These are phyloP conservation scores for Pichia paraexigua DNA, from an alignment of 805 yeast genomes.

Conservation along the genomic window DNA sequence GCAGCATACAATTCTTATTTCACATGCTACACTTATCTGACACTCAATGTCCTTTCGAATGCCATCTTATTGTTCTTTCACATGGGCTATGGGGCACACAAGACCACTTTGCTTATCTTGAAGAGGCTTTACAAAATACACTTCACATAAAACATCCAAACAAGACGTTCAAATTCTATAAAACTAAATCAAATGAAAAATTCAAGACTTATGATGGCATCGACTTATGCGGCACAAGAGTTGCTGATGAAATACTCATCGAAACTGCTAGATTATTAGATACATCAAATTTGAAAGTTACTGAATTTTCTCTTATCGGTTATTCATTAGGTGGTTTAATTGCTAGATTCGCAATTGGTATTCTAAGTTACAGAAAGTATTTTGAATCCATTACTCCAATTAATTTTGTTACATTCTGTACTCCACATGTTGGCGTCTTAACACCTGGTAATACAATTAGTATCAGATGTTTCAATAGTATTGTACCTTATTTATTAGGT, in stretches of 20 bases:
- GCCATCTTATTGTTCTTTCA: constrained; percentile 56
- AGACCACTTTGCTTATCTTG: constrained; percentile 57
- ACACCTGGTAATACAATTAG: constrained; percentile 50
- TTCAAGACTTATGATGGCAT: constrained; percentile 81
- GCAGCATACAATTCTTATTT: neutral
- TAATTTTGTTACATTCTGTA: constrained; percentile 51
- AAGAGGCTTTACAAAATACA: constrained; percentile 26
- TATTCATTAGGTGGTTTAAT: constrained; percentile 87
- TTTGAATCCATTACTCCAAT: constrained; percentile 51
- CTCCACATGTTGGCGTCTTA: constrained; percentile 63
- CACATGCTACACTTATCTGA: neutral
- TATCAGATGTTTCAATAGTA: constrained; percentile 47
- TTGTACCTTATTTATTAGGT: constrained; percentile 62
- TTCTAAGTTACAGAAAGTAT: constrained; percentile 43
- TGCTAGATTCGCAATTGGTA: constrained; percentile 74
- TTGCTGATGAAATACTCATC: constrained; percentile 54
- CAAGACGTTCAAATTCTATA: constrained; percentile 33
- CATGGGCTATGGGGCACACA: constrained; percentile 69
- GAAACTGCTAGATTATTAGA: constrained; percentile 25
- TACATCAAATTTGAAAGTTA: constrained; percentile 30
- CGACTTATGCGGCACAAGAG: constrained; percentile 73
- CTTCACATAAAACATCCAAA: constrained; percentile 16
- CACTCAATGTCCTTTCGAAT: constrained; percentile 7
- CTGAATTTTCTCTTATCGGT: constrained; percentile 72
- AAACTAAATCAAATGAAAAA: constrained; percentile 56